These are phyloP conservation scores for Dictyostelium citrinum DNA, from an alignment of 78 protist genomes.

Conservation along the genomic window DNA sequence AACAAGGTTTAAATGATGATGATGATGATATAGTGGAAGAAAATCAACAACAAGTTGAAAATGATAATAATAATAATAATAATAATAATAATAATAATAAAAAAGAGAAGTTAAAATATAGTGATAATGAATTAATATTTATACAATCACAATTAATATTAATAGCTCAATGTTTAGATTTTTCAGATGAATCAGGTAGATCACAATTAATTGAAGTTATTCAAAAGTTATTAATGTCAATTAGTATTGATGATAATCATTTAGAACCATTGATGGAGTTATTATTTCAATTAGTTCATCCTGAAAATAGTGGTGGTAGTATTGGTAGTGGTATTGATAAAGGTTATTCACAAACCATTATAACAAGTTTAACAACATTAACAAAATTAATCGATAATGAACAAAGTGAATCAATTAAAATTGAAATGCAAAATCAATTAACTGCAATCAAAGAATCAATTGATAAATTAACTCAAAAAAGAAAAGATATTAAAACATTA, in stretches of 20 bases:
- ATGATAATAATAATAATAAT: neutral
- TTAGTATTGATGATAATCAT: constrained; percentile 16
- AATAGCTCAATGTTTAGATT: constrained; percentile 24
- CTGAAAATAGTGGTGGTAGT: neutral
- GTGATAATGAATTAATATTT: constrained; percentile 21
- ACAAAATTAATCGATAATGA: neutral
- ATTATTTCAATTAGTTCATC: neutral
- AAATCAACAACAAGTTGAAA: neutral
- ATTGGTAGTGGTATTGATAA: neutral
- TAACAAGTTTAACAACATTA: neutral
- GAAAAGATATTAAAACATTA: neutral
- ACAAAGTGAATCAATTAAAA: neutral
- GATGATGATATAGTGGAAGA: neutral
- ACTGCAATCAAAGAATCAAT: neutral
- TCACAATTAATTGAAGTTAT: neutral
- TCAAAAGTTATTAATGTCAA: neutral
- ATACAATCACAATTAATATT: constrained; percentile 30
- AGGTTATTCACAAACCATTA: neutral
- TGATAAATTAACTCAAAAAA: neutral
- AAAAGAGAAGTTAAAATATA: neutral
- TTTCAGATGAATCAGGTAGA: constrained; percentile 64
- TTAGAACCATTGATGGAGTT: constrained; percentile 32
- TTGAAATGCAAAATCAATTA: neutral
- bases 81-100: neutral
- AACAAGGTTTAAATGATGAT: neutral